These are phyloP conservation scores for Carex cristatella DNA, from an alignment of 176 grass and related monocot species.

Conservation along the genomic window DNA sequence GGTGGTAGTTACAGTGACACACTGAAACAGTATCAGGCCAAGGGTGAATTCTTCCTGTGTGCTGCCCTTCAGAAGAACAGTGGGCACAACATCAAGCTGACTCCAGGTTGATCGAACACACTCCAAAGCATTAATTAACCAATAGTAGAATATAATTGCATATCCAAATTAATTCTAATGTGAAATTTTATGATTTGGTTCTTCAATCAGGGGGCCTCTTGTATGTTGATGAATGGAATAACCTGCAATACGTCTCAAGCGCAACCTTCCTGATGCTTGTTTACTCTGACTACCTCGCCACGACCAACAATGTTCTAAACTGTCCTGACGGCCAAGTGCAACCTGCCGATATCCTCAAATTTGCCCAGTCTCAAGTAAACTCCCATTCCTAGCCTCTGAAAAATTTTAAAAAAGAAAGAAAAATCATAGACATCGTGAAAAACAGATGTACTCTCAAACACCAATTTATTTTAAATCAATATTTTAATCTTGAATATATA, in stretches of 20 bases:
- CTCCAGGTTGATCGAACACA: conserved; percentile 36
- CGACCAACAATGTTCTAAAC: conserved; percentile 28
- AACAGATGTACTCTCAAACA: background rate
- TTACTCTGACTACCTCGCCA: conserved; percentile 61
- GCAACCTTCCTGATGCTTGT: conserved; percentile 66
- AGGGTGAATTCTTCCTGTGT: conserved; percentile 96
- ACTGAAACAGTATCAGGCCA: conserved; percentile 77
- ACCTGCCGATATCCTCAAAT: conserved; percentile 41
- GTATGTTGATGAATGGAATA: conserved; percentile 75
- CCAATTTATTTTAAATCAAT: background rate
- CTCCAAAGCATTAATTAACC: background rate
- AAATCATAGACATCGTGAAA: background rate
- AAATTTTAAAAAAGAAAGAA: background rate
- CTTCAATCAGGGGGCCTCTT: conserved; percentile 52
- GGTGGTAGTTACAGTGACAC: conserved; percentile 18
- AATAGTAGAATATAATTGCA: background rate
- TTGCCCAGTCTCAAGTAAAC: conserved; percentile 51
- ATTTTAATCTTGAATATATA: background rate
- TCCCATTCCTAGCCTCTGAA: background rate
- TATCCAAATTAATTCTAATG: background rate
- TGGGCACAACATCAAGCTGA: conserved; percentile 54
- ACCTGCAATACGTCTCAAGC: conserved; percentile 79
- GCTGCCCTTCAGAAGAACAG: conserved; percentile 85
- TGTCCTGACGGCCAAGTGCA: conserved; percentile 68
- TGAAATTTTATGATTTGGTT: background rate